Percentiles rank a stretch among this genome's conserved stretches.
These are phyloP conservation scores for Fraxinus anomala DNA, from an alignment of 257 asterid genomes.

Conservation along the genomic window DNA sequence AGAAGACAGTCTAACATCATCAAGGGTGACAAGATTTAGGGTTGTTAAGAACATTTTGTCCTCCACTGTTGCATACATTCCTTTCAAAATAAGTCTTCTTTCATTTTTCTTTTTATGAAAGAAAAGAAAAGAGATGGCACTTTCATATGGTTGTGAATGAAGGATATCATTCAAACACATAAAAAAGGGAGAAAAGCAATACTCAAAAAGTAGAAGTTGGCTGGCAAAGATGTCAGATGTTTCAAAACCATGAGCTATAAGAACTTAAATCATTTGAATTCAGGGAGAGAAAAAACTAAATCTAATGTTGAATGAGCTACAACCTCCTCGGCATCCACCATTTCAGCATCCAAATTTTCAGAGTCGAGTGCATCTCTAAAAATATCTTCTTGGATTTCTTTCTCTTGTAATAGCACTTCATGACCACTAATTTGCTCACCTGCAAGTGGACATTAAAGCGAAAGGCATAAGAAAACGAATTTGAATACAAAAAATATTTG, in stretches of 20 bases:
- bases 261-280: neutral
- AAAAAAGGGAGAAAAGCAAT: neutral
- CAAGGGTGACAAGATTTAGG: neutral
- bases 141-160: neutral
- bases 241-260: neutral
- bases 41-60: neutral
- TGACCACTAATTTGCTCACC: constrained; percentile 42
- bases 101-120: neutral
- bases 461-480: neutral
- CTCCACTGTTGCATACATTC: neutral
- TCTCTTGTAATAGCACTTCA: constrained; percentile 45
- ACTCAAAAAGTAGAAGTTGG: neutral
- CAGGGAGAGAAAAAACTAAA: constrained; percentile 4
- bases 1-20: neutral
- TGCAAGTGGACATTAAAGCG: constrained; percentile 28
- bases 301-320: neutral
- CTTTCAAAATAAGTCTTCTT: neutral
- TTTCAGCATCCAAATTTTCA: constrained; percentile 37
- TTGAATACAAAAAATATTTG: neutral
- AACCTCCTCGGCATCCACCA: constrained; percentile 61
- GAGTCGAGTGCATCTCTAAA: constrained; percentile 27
- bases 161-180: neutral
- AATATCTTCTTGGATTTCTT: constrained; percentile 48
- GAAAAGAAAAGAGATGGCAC: neutral
- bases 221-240: neutral